A percentile compares a stretch with the other conserved stretches of the same genome.
Evolutionary conservation across 139 green algal genomes (phyloP).

Genomic region (Chlamydomonas incerta): DNA sequence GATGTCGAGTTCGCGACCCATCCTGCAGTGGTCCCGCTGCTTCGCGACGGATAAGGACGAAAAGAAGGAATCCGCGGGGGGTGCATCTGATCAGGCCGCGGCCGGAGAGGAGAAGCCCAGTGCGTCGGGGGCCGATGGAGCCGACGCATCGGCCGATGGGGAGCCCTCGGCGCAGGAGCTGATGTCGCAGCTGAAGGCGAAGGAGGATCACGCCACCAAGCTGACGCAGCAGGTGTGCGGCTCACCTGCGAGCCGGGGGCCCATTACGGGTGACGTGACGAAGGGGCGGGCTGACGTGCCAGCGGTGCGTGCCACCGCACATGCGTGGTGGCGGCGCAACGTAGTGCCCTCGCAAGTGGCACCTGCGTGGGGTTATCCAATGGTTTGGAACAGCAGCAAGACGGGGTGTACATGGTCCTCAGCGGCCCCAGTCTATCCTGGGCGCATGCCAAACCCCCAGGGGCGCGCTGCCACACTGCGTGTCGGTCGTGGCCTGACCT

Average conservation of each 20-base stretch:
- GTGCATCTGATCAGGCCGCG: background rate
- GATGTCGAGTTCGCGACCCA: background rate
- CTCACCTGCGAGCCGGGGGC: too few relatives aligned
- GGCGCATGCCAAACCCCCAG: too few relatives aligned
- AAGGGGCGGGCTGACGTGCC: too few relatives aligned
- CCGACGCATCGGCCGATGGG: background rate
- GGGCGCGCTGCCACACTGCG: too few relatives aligned
- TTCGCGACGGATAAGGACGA: slow-evolving; percentile 6
- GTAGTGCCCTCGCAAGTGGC: too few relatives aligned
- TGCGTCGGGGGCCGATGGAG: background rate
- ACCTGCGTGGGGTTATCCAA: too few relatives aligned
- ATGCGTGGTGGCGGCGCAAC: too few relatives aligned
- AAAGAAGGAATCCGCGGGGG: background rate
- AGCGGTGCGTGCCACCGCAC: too few relatives aligned
- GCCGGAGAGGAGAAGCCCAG: background rate
- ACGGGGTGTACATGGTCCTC: too few relatives aligned
- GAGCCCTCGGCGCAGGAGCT: slow-evolving; percentile 14
- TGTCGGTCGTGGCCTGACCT: too few relatives aligned
- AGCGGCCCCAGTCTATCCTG: too few relatives aligned
- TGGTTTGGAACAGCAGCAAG: too few relatives aligned
- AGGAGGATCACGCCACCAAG: slow-evolving; percentile 28
- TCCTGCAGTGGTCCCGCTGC: slow-evolving; percentile 4
- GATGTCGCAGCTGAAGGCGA: slow-evolving; percentile 32
- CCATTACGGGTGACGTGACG: background rate
- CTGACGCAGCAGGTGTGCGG: slow-evolving; percentile 25